Base-by-base conservation (phyloP, 2,329 filamentous ascomycete species). In the Cladosporium sp. region DNA sequence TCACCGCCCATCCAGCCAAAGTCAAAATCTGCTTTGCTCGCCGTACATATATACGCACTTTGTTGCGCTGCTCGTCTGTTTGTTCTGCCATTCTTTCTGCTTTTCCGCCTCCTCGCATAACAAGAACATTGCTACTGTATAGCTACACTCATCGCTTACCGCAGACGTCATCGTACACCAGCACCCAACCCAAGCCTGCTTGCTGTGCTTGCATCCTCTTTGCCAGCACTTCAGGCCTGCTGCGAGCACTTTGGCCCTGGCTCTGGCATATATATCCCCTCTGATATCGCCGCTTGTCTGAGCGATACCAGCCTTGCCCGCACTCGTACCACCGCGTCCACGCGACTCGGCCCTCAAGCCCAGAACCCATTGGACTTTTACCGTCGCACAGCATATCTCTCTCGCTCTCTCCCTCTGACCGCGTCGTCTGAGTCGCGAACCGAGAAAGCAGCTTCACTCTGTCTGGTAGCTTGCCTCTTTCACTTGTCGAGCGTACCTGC, bases 161-260 rank as follows among this genome's bases (percentile, higher is more conserved):
- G 22, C 46, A 49, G 46, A 49, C 46, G 46, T 49, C 46, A 40
- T 49, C 46, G 33, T 39, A 47, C 39, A 42, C 39, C 15, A n/a
- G n/a, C n/a, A n/a, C n/a, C n/a, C n/a, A 25, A 25, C 13, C 15
- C 43, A 38, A 46, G 33, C 43, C 33, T 27, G 33, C 43, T 25
- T 9, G n/a, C 35, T 3, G 33, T 4, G 5, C 22, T 27, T 9
- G 22, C 18, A 16, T 33, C 6, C 32, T 33, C 11, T 15, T 33
- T 33, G 32, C 12, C 11, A 27, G 22, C 18, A 22, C 19, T 20
- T 27, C 22, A n/a, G n/a, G n/a, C n/a, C n/a, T n/a, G n/a, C n/a
- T n/a, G n/a, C n/a, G n/a, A n/a, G n/a, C n/a, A n/a, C n/a, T n/a
- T n/a, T n/a, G n/a, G n/a, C n/a, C n/a, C n/a, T n/a, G n/a, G n/a